Conservation (phyloP, 768 basidiomycete species). For the Fistulinella prunicolor region DNA sequence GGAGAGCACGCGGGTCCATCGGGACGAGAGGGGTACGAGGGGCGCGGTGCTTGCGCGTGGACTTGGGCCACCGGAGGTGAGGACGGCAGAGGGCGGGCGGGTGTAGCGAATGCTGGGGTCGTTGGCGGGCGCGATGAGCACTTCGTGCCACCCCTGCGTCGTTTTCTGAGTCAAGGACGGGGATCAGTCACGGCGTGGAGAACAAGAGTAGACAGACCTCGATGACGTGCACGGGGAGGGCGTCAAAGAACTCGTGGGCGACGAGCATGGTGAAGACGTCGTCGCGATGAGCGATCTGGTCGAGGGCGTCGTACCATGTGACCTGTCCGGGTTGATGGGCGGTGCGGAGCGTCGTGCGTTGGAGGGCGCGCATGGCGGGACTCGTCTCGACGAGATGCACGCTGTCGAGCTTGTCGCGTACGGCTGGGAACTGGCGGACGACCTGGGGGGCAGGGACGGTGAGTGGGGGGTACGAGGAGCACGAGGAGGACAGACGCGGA, state of each 20-base stretch:
- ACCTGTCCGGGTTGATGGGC: conserved; percentile 35
- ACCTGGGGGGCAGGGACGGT: conserved; percentile 37
- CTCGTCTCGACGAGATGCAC: conserved; percentile 86
- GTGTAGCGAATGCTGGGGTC: conserved; percentile 38
- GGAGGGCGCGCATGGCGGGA: conserved; percentile 57
- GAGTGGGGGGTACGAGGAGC: neutral
- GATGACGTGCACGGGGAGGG: conserved; percentile 86
- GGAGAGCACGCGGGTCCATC: conserved; percentile 66
- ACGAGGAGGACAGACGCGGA: conserved; percentile 54
- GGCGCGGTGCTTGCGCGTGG: too few relatives aligned
- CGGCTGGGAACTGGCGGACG: conserved; percentile 45
- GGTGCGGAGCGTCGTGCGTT: conserved; percentile 48
- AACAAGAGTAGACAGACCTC: conserved; percentile 50
- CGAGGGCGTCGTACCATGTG: conserved; percentile 72
- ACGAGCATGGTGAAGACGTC: conserved; percentile 76
- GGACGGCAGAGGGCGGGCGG: conserved; percentile 15
- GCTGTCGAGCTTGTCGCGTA: conserved; percentile 34
- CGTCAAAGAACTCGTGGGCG: conserved; percentile 98
- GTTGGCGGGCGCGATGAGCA: conserved; percentile 56
- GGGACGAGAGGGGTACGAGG: conserved; percentile 22
- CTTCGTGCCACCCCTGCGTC: conserved; percentile 79
- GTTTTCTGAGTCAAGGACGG: too few relatives aligned
- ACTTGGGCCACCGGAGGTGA: conserved; percentile 6
- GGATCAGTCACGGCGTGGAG: too few relatives aligned
- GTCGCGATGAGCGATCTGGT: conserved; percentile 54